These are phyloP conservation scores for Kluyveromyces lactis DNA, from an alignment of 805 yeast species.

Conservation along the genomic window DNA sequence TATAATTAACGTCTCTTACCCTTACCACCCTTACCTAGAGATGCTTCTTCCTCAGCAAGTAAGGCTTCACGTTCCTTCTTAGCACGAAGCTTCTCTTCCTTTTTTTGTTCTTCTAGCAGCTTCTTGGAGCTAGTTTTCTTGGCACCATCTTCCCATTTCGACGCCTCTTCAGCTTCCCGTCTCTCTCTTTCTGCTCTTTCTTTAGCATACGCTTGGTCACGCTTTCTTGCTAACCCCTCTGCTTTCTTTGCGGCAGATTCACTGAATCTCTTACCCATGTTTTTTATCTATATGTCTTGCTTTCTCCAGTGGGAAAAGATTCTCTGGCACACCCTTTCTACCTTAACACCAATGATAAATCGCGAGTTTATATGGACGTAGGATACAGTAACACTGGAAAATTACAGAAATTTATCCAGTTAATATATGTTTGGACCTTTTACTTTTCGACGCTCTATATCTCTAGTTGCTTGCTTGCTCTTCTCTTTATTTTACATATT, in stretches of 20 bases:
- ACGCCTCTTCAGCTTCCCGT: conserved; percentile 27
- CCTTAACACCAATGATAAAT: too few relatives aligned
- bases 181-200: conserved; percentile 16
- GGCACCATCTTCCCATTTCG: conserved; percentile 29
- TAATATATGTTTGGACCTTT: too few relatives aligned
- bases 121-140: conserved; percentile 20
- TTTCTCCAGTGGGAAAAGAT: too few relatives aligned
- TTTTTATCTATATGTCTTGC: background rate
- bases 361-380: too few relatives aligned
- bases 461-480: too few relatives aligned
- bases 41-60: conserved; percentile 27
- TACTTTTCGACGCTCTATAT: too few relatives aligned
- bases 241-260: conserved; percentile 30
- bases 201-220: conserved; percentile 25
- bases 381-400: too few relatives aligned
- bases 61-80: conserved; percentile 27
- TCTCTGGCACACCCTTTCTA: too few relatives aligned
- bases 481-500: too few relatives aligned
- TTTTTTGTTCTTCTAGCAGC: conserved; percentile 25
- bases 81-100: conserved; percentile 21
- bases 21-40: conserved; percentile 17
- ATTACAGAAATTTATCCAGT: too few relatives aligned
- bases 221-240: conserved; percentile 29
- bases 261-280: conserved; percentile 30
- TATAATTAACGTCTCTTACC: conserved; percentile 12